A percentile compares a stretch with the other conserved stretches of the same genome.
Conservation (phyloP, 140 eudicot genomes). For the Flaveria floridana region DNA sequence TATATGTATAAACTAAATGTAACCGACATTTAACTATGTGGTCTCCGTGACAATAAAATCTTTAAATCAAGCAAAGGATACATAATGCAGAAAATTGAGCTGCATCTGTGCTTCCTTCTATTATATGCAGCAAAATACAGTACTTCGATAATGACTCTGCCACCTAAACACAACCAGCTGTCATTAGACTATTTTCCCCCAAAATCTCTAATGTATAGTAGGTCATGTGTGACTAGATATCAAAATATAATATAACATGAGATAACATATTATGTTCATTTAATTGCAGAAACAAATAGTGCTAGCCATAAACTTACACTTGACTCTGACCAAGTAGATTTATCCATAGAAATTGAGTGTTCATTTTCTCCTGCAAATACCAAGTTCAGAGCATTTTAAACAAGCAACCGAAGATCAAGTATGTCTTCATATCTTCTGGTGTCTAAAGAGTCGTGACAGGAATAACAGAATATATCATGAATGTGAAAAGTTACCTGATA, state of each 20-base stretch:
- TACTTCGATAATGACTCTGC: slow-evolving; percentile 66
- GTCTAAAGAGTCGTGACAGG: background rate
- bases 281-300: background rate
- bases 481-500: slow-evolving; percentile 53
- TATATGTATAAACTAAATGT: background rate
- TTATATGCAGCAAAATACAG: slow-evolving; percentile 71
- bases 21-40: slow-evolving; percentile 7
- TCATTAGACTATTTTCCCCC: slow-evolving; percentile 16
- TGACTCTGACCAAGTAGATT: slow-evolving; percentile 61
- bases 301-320: slow-evolving; percentile 41
- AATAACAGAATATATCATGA: slow-evolving; percentile 1
- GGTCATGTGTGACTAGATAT: background rate
- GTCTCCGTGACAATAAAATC: background rate
- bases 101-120: slow-evolving; percentile 74
- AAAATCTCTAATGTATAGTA: background rate
- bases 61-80: slow-evolving; percentile 49
- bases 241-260: slow-evolving; percentile 12
- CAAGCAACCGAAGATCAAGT: background rate
- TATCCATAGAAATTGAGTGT: slow-evolving; percentile 54
- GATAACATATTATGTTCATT: slow-evolving; percentile 1
- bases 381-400: slow-evolving; percentile 7
- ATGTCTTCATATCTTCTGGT: background rate
- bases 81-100: slow-evolving; percentile 75
- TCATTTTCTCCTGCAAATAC: slow-evolving; percentile 52
- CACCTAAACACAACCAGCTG: slow-evolving; percentile 49